Evolutionary conservation across 257 asterid genomes (phyloP).

Genomic region (Capsicum rhomboideum): DNA sequence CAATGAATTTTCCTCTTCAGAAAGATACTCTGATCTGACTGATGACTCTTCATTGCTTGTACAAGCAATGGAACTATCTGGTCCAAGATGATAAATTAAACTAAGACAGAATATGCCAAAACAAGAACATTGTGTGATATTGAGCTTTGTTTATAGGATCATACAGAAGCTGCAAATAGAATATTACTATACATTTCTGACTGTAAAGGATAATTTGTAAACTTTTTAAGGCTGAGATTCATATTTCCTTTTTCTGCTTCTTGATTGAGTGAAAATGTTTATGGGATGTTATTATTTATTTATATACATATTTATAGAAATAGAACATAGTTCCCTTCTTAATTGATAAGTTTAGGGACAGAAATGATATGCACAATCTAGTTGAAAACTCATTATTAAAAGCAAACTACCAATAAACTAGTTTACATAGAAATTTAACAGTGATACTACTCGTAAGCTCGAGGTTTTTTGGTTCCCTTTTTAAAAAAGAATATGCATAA

Average conservation of each 20-base stretch:
- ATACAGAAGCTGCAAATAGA: not conserved
- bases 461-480: no score
- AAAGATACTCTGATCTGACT: constrained; percentile 84
- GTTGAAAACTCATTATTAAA: not conserved
- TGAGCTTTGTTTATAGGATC: not conserved
- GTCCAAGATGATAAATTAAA: constrained; percentile 51
- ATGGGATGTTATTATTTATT: not conserved
- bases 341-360: not conserved
- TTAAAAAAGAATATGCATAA: no score
- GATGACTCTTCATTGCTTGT: constrained; percentile 82
- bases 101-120: not conserved
- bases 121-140: constrained; percentile 1
- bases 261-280: not conserved
- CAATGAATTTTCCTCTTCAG: constrained; percentile 73
- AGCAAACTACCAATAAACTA: not conserved
- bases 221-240: not conserved
- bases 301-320: not conserved
- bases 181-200: not conserved
- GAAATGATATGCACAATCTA: not conserved
- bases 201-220: not conserved
- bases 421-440: no score
- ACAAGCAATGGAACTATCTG: constrained; percentile 95
- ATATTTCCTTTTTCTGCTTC: not conserved
- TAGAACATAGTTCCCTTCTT: not conserved
- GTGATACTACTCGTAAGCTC: no score